Evolutionary conservation across 257 asterid genomes (phyloP), one percentile per base, ranked within the genome.

Genomic region (Jacaranda mimosifolia): DNA sequence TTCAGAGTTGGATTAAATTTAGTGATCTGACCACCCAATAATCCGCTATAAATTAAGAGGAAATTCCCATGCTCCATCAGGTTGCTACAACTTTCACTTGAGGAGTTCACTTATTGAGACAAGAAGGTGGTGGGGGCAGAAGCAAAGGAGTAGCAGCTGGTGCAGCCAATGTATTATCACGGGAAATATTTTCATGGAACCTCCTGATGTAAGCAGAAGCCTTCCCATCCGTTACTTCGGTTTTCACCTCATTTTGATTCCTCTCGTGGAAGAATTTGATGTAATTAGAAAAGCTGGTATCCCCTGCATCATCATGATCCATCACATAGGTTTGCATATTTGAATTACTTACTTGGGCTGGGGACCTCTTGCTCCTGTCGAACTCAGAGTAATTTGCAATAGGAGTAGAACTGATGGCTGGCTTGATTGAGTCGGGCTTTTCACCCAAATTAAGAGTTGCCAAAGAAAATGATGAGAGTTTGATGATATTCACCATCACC

Each of bases 401-500:
- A 15, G 72, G 43, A 58, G 9, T 21, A 18, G 17, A 45, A 42
- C 9, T 26, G 32, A 26, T 42, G 46, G 46, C 4, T 4, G 51
- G 13, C 49, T 19, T n/a, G 40, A 38, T 53, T 43, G 68, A 0
- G 42, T 32, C 12, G 26, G 17, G 74, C 6, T 76, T 77, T 4
- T 83, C 68, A 60, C 77, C 67, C 48, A 75, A 21, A 57, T 51
- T 78, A 36, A 77, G 59, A 7, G 75, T 19, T 75, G 87, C 85
- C 2, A 83, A 13, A 32, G 86, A 83, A n/a, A 86, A 65, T 6
- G 81, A 78, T 12, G 85, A 86, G 68, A 79, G 48, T 74, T 74
- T 86, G 71, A 83, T 81, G 68, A 86, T 57, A 17, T 76, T 81
- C 21, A 76, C 0, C 78, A 79, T 77, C 32, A 79, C 9, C 46